Evolutionary conservation across 2,329 filamentous ascomycete species (phyloP), one percentile per base, ranked within the genome.

Genomic region (Balansia obtecta): DNA sequence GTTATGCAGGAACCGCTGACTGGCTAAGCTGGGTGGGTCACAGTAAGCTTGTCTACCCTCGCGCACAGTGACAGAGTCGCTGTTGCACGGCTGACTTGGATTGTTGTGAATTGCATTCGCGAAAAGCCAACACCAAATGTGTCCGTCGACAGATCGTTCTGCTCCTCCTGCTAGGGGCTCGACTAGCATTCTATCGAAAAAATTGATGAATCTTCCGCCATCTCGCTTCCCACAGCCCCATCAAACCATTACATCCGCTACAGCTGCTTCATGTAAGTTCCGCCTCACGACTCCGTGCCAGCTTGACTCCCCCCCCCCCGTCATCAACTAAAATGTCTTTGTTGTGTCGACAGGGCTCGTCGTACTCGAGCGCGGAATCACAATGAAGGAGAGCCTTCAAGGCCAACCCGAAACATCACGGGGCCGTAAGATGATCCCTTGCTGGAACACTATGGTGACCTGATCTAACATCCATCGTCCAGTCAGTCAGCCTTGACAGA

Each of bases 401-500:
- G 61, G 30, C 58, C 56, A 44, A 54, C 50, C 30, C 63, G 67
- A 44, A 63, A 66, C 38, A 66, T 71, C 30, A 67, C 63, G 12
- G 68, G 68, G 33, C 68, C 68, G 67, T 71, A 58, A 58, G 68
- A 54, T 22, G 18, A 38, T 37, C 32, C 34, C 7, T 10, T 37
- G 34, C 9, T 8, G 15, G n/a, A 30, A 10, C 16, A 34, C 10
- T 8, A 6, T 18, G 7, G 4, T 46, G 7, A 38, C 18, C 46
- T 12, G 44, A 20, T 20, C 50, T 58, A 39, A 60, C 54, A 30
- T 20, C 0, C 30, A 39, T 12, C 16, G 9, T 45, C 39, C 42
- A 71, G 69, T 3, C 73, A 75, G 61, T 78, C 75, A 18, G 75
- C 75, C 13, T 60, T 78, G 59, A 78, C 74, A 2, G 73, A 77